Percentiles rank a stretch among this genome's conserved stretches.
Conservation (phyloP, 768 basidiomycete species). For the Leccinum variicolor region DNA sequence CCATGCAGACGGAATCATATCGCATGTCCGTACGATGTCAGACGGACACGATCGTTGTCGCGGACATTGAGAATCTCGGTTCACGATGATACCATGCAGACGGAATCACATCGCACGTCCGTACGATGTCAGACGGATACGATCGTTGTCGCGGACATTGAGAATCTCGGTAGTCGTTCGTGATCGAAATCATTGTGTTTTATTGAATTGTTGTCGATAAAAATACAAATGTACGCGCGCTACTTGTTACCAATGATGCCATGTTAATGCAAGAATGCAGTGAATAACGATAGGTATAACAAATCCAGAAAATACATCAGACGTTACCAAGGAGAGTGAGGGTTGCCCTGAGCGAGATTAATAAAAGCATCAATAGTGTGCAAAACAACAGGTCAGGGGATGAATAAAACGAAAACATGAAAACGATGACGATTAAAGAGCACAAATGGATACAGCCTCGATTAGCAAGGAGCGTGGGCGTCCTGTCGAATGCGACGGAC, state of each 20-base stretch:
- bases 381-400: not conserved
- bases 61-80: slow-evolving; percentile 11
- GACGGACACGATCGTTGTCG: slow-evolving; percentile 15
- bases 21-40: slow-evolving; percentile 13
- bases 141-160: slow-evolving; percentile 9
- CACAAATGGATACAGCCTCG: not conserved
- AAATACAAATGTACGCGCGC: slow-evolving; percentile 16
- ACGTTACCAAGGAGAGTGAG: slow-evolving; percentile 8
- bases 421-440: not conserved
- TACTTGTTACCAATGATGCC: slow-evolving; percentile 5
- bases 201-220: slow-evolving; percentile 10
- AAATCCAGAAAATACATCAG: not conserved
- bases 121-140: slow-evolving; percentile 20
- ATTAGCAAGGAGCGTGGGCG: slow-evolving; percentile 15
- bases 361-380: slow-evolving; percentile 15
- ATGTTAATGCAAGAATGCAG: slow-evolving; percentile 11
- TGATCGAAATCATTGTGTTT: not conserved
- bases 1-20: not conserved
- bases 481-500: slow-evolving; percentile 11
- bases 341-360: slow-evolving; percentile 1
- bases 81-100: not conserved
- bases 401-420: not conserved
- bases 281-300: slow-evolving; percentile 8
- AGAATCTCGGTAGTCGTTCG: not conserved
- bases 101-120: slow-evolving; percentile 1